phyloP scores from a whole-genome alignment of 1,284 basidiomycete species.

The Ustilago cynodontis region DNA sequence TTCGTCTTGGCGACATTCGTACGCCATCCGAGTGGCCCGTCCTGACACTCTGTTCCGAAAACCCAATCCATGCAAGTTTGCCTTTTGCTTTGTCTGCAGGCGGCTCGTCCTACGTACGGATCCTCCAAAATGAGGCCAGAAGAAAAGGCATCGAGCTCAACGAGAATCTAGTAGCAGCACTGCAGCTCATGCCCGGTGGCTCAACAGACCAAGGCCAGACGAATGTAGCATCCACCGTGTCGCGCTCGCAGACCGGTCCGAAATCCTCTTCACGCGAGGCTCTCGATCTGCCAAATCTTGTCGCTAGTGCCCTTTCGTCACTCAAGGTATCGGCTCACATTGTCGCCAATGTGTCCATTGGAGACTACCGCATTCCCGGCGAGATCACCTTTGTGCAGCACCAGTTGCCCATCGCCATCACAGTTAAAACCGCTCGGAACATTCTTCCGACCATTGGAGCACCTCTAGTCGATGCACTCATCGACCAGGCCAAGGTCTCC shows the following conservation, averaged over 20 bases:
- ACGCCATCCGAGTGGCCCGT: constrained; percentile 47
- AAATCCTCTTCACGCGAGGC: constrained; percentile 9
- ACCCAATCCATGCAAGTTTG: constrained; percentile 43
- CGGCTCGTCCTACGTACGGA: constrained; percentile 49
- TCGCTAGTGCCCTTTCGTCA: constrained; percentile 50
- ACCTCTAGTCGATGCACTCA: constrained; percentile 53
- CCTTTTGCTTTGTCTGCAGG: constrained; percentile 57
- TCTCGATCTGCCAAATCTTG: constrained; percentile 40
- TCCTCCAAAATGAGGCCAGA: constrained; percentile 47
- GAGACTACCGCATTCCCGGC: constrained; percentile 55
- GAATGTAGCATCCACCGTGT: neutral
- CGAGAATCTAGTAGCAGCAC: constrained; percentile 40
- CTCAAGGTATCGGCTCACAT: constrained; percentile 55
- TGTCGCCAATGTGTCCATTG: constrained; percentile 43
- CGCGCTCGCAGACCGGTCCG: neutral
- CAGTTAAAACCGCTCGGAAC: constrained; percentile 49
- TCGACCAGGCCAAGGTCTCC: constrained; percentile 53
- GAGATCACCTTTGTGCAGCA: constrained; percentile 52
- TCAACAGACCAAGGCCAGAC: neutral
- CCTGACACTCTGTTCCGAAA: constrained; percentile 35
- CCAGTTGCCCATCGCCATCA: constrained; percentile 60
- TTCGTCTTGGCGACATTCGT: constrained; percentile 45
- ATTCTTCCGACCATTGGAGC: constrained; percentile 54
- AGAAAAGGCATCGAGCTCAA: constrained; percentile 55
- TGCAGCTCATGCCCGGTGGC: constrained; percentile 44